These are phyloP conservation scores for Poronia punctata DNA, from an alignment of 495 filamentous ascomycete genomes.

Conservation along the genomic window DNA sequence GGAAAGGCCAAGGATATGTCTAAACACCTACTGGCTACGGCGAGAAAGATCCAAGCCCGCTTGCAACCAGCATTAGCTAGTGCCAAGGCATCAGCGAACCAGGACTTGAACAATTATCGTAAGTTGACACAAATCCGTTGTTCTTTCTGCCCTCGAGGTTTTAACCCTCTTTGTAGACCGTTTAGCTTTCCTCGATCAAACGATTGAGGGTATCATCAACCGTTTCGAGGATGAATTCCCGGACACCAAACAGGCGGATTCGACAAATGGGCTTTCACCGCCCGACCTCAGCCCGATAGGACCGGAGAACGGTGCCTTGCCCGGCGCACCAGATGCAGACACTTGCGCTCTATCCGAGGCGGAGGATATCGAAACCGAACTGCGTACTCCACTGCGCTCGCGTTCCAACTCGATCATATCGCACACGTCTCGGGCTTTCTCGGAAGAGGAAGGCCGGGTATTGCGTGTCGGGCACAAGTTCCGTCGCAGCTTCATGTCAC, in stretches of 20 bases:
- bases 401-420: slow-evolving; percentile 74
- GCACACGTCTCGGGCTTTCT: slow-evolving; percentile 67
- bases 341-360: slow-evolving; percentile 27
- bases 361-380: slow-evolving; percentile 30
- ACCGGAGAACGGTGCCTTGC: slow-evolving; percentile 23
- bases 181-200: slow-evolving; percentile 83
- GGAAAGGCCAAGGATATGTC: slow-evolving; percentile 86
- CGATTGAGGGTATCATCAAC: slow-evolving; percentile 81
- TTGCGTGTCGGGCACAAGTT: slow-evolving; percentile 79
- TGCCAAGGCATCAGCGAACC: slow-evolving; percentile 47
- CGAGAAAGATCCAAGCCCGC: slow-evolving; percentile 76
- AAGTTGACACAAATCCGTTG: slow-evolving; percentile 31
- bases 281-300: slow-evolving; percentile 27
- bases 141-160: slow-evolving; percentile 1
- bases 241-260: slow-evolving; percentile 62
- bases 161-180: slow-evolving; percentile 48
- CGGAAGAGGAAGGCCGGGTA: slow-evolving; percentile 82
- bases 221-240: slow-evolving; percentile 96
- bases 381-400: slow-evolving; percentile 42
- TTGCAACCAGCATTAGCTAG: slow-evolving; percentile 79
- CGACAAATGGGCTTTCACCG: slow-evolving; percentile 28
- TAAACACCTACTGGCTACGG: slow-evolving; percentile 75
- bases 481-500: slow-evolving; percentile 49
- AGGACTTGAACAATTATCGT: slow-evolving; percentile 66
- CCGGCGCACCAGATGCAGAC: slow-evolving; percentile 22